Evolutionary conservation across 2,329 filamentous ascomycete species (phyloP).

Genomic region (Venturia carpophila): DNA sequence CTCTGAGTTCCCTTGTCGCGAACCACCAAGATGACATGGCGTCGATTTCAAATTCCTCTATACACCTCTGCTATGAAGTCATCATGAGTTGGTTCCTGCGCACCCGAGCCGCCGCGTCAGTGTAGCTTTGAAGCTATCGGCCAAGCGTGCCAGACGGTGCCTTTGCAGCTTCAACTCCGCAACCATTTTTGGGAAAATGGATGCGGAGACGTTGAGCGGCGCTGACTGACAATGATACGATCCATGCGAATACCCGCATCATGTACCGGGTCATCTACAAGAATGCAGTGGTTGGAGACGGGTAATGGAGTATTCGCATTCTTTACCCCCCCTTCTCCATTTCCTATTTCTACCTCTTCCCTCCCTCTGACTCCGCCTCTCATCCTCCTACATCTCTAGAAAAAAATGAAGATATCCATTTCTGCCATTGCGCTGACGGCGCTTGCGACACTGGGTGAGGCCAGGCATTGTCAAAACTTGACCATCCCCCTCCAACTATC

Average conservation of each 20-base stretch:
- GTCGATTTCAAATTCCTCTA: not conserved
- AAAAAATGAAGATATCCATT: not conserved
- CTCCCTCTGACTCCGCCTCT: too few relatives aligned
- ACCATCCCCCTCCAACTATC: conserved; percentile 50
- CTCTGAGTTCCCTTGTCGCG: not conserved
- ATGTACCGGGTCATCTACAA: not conserved
- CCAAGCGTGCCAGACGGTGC: not conserved
- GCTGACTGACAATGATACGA: not conserved
- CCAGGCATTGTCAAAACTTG: conserved; percentile 40
- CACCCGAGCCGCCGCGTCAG: not conserved
- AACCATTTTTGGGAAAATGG: not conserved
- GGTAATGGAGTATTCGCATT: not conserved
- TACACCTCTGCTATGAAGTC: not conserved
- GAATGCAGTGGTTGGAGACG: not conserved
- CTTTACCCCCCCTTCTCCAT: not conserved
- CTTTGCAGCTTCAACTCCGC: not conserved
- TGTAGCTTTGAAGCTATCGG: not conserved
- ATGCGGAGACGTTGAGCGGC: not conserved
- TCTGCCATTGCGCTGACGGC: conserved; percentile 8
- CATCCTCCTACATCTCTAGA: not conserved
- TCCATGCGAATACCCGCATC: not conserved
- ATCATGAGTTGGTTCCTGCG: not conserved
- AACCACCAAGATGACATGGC: not conserved
- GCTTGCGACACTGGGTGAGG: conserved; percentile 3
- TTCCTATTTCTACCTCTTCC: not conserved